Evolutionary conservation across 192 early-diverging fungal species (phyloP).

Genomic region (Coemansia interrupta): DNA sequence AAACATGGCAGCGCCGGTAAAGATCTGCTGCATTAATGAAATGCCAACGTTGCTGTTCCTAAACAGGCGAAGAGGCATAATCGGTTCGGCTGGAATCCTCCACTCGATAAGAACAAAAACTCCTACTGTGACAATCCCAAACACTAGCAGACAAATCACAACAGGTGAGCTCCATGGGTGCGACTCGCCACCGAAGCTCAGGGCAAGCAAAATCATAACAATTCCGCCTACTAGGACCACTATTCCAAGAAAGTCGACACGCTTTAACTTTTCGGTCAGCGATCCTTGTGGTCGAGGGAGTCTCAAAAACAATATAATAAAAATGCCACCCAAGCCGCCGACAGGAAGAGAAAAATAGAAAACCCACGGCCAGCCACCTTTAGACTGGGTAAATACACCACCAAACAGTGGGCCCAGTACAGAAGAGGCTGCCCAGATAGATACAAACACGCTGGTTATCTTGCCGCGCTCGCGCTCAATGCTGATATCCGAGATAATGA

Average conservation of each 20-base stretch:
- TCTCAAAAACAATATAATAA: constrained; percentile 54
- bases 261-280: constrained; percentile 54
- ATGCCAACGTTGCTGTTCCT: constrained; percentile 57
- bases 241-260: constrained; percentile 63
- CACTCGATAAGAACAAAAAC: constrained; percentile 59
- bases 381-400: constrained; percentile 61
- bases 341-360: constrained; percentile 57
- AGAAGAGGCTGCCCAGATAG: constrained; percentile 59
- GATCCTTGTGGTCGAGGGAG: constrained; percentile 44
- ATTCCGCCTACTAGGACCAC: constrained; percentile 53
- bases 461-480: constrained; percentile 26
- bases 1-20: constrained; percentile 59
- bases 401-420: constrained; percentile 67
- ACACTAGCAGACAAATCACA: constrained; percentile 57
- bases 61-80: constrained; percentile 53
- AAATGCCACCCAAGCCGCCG: constrained; percentile 23
- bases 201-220: constrained; percentile 55
- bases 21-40: constrained; percentile 50
- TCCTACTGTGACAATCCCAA: constrained; percentile 37
- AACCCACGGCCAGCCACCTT: constrained; percentile 66
- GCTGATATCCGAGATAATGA: constrained; percentile 66
- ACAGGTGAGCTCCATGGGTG: constrained; percentile 59
- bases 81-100: constrained; percentile 57
- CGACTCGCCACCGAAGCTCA: constrained; percentile 60
- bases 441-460: constrained; percentile 50